phyloP scores from a whole-genome alignment of 129 eudicot genomes.

The Sambucus nigra region DNA sequence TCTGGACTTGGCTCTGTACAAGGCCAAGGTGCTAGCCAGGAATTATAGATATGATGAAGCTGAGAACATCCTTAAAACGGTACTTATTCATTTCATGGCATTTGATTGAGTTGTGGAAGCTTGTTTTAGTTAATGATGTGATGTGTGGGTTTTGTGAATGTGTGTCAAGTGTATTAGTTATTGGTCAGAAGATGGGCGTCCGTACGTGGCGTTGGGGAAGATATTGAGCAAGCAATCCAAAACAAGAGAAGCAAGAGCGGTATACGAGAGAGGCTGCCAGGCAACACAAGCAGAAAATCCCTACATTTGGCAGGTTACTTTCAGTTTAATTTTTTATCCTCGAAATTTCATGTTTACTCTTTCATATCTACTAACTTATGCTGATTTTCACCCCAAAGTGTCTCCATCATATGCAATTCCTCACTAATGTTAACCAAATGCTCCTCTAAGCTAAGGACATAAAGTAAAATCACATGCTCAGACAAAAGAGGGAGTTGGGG shows the following conservation, averaged over 20 bases:
- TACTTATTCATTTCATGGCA: slow-evolving; percentile 11
- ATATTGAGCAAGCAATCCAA: slow-evolving; percentile 67
- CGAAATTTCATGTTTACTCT: neutral
- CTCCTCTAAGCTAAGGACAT: no score
- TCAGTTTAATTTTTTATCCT: neutral
- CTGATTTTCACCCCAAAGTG: neutral
- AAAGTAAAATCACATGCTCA: no score
- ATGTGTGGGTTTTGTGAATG: slow-evolving; percentile 10
- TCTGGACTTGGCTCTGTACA: slow-evolving; percentile 82
- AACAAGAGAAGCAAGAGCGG: slow-evolving; percentile 69
- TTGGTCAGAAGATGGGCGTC: slow-evolving; percentile 98
- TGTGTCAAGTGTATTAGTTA: slow-evolving; percentile 61
- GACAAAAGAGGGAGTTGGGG: no score
- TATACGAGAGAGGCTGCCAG: slow-evolving; percentile 93
- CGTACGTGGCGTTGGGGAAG: slow-evolving; percentile 90
- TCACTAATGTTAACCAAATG: no score
- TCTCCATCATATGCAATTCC: no score
- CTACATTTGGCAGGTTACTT: slow-evolving; percentile 91
- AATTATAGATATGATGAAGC: slow-evolving; percentile 60
- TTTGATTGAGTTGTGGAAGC: slow-evolving; percentile 7
- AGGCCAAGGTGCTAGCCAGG: slow-evolving; percentile 59
- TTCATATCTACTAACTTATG: neutral
- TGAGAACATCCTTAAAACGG: slow-evolving; percentile 63
- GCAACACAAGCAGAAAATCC: slow-evolving; percentile 99
- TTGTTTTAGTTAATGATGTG: slow-evolving; percentile 3